Conservation (phyloP, 1,284 basidiomycete genomes). For the Lentinus polychrous region DNA sequence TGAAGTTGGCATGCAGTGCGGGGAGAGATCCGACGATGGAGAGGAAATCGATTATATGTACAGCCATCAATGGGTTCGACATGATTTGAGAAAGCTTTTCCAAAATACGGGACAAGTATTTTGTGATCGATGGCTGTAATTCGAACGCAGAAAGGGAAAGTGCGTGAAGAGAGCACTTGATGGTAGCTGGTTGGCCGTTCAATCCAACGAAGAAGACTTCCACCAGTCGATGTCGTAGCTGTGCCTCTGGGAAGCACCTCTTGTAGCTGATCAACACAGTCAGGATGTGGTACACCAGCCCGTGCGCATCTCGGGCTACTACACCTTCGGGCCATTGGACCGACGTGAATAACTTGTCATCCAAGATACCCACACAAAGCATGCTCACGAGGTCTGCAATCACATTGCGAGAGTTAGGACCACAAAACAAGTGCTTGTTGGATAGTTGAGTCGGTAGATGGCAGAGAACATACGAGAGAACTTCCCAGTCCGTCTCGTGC, state of each 20-base stretch:
- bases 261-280: conserved; percentile 89
- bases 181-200: conserved; percentile 71
- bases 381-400: conserved; percentile 61
- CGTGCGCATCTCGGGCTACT: conserved; percentile 81
- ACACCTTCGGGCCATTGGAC: conserved; percentile 57
- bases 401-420: conserved; percentile 66
- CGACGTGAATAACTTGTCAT: conserved; percentile 51
- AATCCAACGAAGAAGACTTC: conserved; percentile 83
- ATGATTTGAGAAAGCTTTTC: conserved; percentile 92
- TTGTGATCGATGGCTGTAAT: conserved; percentile 78
- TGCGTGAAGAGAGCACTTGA: conserved; percentile 90
- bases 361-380: conserved; percentile 68
- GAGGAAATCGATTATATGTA: conserved; percentile 94
- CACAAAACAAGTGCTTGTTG: conserved; percentile 97
- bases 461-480: conserved; percentile 88
- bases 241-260: conserved; percentile 67
- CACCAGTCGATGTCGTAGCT: conserved; percentile 64
- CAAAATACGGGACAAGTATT: conserved; percentile 75
- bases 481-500: conserved; percentile 85
- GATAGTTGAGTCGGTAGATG: conserved; percentile 88
- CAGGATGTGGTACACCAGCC: conserved; percentile 83
- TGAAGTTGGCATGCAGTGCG: conserved; percentile 86
- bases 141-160: conserved; percentile 89
- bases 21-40: conserved; percentile 81
- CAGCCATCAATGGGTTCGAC: conserved; percentile 89